Evolutionary conservation across 169 alveolate genomes (phyloP), one percentile per base, ranked within the genome.

Genomic region (Plasmodium gonderi): DNA sequence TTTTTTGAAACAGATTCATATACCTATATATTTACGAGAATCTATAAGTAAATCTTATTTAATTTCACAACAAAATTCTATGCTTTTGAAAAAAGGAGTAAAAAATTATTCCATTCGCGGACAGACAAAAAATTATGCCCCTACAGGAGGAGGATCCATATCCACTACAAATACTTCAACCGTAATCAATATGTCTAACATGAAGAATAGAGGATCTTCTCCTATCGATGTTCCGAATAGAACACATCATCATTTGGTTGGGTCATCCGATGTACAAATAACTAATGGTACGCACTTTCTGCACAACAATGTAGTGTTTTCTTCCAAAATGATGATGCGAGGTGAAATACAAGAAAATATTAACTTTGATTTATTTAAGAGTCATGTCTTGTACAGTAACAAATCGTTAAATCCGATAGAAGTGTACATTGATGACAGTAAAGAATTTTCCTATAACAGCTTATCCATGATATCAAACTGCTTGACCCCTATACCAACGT

Each of bases 381-480:
- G 85, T 87, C 94, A 94, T 60, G 96, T 94, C 1, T 40, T 94
- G 60, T 94, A 91, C 36, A 91, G 79, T 80, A 82, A 91, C 26
- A 89, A 42, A 31, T 91, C 96, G 0, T 45, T 91, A 40, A 36
- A 82, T 9, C 96, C 96, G 11, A 31, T 94, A 40, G 95, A 94
- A 64, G 85, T 94, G 17, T 80, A 90, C 77, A 36, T 54, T 31
- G 79, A 65, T 72, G 74, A 80, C n/a, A 79, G 31, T 44, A 90
- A 54, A 20, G 20, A 38, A 12, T 78, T 94, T 29, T 20, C 45
- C 47, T 72, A 92, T 54, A 91, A 77, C 40, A 87, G 72, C 64
- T 9, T 91, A 44, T 64, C 96, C 44, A 93, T 91, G 94, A 65
- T 94, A 76, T 94, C 96, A 0, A 94, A 94, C 54, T 89, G 96